phyloP scores from a whole-genome alignment of 2,329 filamentous ascomycete species.

The Fusarium hostae region DNA sequence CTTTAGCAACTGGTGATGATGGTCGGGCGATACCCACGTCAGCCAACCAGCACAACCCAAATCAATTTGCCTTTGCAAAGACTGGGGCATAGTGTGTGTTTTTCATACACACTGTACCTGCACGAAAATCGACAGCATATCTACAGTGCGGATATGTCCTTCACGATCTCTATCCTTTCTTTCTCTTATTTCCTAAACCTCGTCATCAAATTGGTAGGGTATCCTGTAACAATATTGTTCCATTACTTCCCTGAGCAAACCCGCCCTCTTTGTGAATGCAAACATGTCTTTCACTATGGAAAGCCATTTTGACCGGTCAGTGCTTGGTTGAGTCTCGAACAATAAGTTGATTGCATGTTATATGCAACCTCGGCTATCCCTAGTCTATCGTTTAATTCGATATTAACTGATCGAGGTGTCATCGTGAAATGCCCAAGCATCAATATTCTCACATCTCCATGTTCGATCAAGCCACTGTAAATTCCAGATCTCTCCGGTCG shows the following conservation, averaged over 20 bases:
- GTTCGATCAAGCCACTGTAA: not conserved
- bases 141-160: conserved; percentile 12
- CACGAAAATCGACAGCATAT: rapidly evolving
- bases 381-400: not conserved
- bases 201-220: not conserved
- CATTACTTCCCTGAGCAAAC: not conserved
- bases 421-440: not conserved
- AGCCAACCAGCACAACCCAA: conserved; percentile 28
- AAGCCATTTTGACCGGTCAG: not conserved
- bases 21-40: conserved; percentile 26
- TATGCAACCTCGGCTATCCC: not conserved
- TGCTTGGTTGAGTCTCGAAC: not conserved
- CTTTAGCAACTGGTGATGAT: conserved; percentile 29
- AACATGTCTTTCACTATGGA: not conserved
- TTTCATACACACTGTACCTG: not conserved
- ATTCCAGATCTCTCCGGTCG: not conserved
- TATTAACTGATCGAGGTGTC: not conserved
- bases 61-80: conserved; percentile 11
- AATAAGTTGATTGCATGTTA: not conserved
- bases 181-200: not conserved
- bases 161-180: not conserved
- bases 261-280: not conserved
- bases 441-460: not conserved
- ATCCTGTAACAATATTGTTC: not conserved
- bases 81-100: conserved; percentile 32